These are phyloP conservation scores for Pisolithus albus DNA, from an alignment of 768 basidiomycete genomes.

Conservation along the genomic window DNA sequence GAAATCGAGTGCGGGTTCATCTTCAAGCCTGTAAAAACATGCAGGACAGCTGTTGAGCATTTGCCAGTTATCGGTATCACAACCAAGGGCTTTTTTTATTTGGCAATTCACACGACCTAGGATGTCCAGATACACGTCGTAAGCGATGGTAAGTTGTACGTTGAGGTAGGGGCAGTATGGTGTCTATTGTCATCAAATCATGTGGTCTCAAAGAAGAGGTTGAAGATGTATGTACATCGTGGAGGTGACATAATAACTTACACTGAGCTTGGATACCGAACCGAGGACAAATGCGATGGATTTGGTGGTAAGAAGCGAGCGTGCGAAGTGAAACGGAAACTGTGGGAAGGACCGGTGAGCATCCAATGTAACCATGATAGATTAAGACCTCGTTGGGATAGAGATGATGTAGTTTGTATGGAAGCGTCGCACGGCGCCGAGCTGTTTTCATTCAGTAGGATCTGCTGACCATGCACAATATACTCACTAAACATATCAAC, in stretches of 20 bases:
- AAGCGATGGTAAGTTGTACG: not conserved
- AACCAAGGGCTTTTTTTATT: not conserved
- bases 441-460: no score
- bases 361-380: conserved; percentile 7
- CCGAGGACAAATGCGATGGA: conserved; percentile 1
- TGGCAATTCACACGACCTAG: conserved; percentile 1
- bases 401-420: not conserved
- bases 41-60: conserved; percentile 1
- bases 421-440: no score
- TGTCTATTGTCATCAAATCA: not conserved
- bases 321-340: conserved; percentile 12
- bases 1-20: not conserved
- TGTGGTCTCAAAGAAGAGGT: not conserved
- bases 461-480: no score
- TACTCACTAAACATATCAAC: no score
- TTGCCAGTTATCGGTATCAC: no score
- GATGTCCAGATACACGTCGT: conserved; percentile 8
- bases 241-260: conserved; percentile 2
- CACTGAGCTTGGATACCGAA: conserved; percentile 7
- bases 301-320: conserved; percentile 5
- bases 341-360: not conserved
- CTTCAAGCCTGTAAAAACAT: conserved; percentile 3
- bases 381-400: conserved; percentile 10
- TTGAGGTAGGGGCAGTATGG: not conserved
- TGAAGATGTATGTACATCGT: conserved; percentile 1